Evolutionary conservation across 768 basidiomycete species (phyloP).

Genomic region (Mycena leptocephala): DNA sequence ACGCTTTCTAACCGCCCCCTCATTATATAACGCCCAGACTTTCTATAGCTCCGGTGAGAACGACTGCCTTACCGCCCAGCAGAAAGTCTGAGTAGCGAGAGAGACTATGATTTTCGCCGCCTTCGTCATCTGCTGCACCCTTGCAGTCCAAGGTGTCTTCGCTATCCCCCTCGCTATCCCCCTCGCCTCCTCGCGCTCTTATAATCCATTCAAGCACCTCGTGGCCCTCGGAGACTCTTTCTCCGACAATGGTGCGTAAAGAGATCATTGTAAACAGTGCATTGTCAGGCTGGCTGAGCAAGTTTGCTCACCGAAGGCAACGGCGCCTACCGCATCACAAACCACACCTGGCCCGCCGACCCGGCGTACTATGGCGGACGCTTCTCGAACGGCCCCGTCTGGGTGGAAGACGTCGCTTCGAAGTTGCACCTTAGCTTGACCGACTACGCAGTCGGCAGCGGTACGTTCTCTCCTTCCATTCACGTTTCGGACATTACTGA

Average conservation of each 20-base stretch:
- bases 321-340: constrained; percentile 1
- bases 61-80: background rate
- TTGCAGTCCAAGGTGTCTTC: background rate
- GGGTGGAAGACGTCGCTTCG: background rate
- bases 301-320: background rate
- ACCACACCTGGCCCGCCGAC: constrained; percentile 1
- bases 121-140: constrained; percentile 1
- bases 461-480: constrained; percentile 1
- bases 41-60: background rate
- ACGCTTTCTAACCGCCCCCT: background rate
- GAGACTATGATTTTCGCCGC: background rate
- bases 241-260: constrained; percentile 2
- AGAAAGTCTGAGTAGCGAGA: background rate
- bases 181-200: background rate
- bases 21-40: background rate
- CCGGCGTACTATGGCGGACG: constrained; percentile 1
- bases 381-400: background rate
- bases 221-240: background rate
- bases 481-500: background rate
- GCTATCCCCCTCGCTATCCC: too few species aligned
- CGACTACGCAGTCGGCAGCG: background rate
- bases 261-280: background rate
- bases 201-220: background rate
- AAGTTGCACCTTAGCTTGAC: background rate
- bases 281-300: background rate